Evolutionary conservation across 495 filamentous ascomycete species (phyloP).

Genomic region (Neurospora sp.): DNA sequence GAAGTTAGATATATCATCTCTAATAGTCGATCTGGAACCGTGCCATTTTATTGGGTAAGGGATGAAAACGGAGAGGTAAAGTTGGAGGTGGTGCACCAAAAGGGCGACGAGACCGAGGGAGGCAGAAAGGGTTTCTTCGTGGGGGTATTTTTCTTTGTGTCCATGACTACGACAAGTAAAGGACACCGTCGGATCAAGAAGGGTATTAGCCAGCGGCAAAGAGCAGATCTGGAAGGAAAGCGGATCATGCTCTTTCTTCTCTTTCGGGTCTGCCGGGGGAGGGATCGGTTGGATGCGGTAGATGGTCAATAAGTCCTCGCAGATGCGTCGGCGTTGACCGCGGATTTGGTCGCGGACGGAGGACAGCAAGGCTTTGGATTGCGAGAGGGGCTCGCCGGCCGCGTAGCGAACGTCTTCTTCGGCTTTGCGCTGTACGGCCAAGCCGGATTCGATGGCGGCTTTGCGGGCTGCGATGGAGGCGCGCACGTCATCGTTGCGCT

Average conservation of each 20-base stretch:
- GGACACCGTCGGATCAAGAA: constrained; percentile 37
- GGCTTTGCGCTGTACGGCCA: constrained; percentile 46
- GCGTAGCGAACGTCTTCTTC: constrained; percentile 45
- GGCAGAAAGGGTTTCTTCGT: constrained; percentile 63
- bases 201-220: constrained; percentile 67
- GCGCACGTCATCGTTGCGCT: constrained; percentile 51
- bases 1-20: constrained; percentile 67
- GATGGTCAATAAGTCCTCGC: constrained; percentile 66
- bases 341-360: constrained; percentile 52
- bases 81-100: constrained; percentile 63
- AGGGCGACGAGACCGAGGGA: constrained; percentile 77
- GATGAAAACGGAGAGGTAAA: constrained; percentile 61
- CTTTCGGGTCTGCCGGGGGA: constrained; percentile 10
- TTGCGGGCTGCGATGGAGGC: constrained; percentile 55
- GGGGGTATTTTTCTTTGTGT: constrained; percentile 13
- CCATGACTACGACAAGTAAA: too few relatives aligned
- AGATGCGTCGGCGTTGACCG: constrained; percentile 77
- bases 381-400: constrained; percentile 43
- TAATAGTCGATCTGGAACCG: constrained; percentile 64
- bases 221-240: constrained; percentile 71
- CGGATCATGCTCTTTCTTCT: constrained; percentile 17
- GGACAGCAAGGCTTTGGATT: constrained; percentile 42
- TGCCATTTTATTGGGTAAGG: constrained; percentile 70
- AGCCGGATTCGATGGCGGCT: constrained; percentile 55
- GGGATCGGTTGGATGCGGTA: constrained; percentile 67